Base-by-base conservation (phyloP, 2,329 filamentous ascomycete species). In the Fusarium haematococcum region DNA sequence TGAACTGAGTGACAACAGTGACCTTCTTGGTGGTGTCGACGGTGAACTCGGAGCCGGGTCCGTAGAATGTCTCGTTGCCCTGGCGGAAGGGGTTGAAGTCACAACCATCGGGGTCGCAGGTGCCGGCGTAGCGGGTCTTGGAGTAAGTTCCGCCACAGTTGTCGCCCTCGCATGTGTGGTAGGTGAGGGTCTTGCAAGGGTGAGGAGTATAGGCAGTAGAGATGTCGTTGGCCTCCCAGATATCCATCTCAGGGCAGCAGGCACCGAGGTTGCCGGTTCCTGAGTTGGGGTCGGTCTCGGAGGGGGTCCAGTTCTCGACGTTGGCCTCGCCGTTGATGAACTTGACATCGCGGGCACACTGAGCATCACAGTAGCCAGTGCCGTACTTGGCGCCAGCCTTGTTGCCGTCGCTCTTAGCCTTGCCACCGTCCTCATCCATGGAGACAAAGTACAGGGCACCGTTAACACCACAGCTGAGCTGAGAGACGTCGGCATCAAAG, bases 401-500 rank as follows among this genome's bases (percentile, higher is more conserved):
- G 81, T 87, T 91, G 80, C 81, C 83, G 3, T 83, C 70, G 77
- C 86, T 88, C 79, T 86, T 86, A 79, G 82, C 79, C 70, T 84
- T 77, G 48, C 89, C 89, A 71, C 89, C 89, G 71, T 91, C 88
- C 11, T 83, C 82, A 41, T 90, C 87, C 90, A 91, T 91, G 77
- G 87, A 85, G 35, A 89, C 86, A 66, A 91, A 88, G 83, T 94
- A 94, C 52, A 94, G 83, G 54, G 91, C 92, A 63, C 91, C 92
- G 82, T 94, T 94, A 65, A 94, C 83, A 65, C 92, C 92, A 78
- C 92, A 94, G 66, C 88, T 88, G 10, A 93, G 84, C 75, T 88
- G 87, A 50, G 91, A 92, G 39, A 92, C 88, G 78, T 94, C 91
- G 32, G 93, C 91, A 62, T 93, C 91, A 67, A 94, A 93, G 56